Evolutionary conservation across 2,329 filamentous ascomycete genomes (phyloP), one percentile per base, ranked within the genome.

Genomic region (Colletotrichum orbiculare): DNA sequence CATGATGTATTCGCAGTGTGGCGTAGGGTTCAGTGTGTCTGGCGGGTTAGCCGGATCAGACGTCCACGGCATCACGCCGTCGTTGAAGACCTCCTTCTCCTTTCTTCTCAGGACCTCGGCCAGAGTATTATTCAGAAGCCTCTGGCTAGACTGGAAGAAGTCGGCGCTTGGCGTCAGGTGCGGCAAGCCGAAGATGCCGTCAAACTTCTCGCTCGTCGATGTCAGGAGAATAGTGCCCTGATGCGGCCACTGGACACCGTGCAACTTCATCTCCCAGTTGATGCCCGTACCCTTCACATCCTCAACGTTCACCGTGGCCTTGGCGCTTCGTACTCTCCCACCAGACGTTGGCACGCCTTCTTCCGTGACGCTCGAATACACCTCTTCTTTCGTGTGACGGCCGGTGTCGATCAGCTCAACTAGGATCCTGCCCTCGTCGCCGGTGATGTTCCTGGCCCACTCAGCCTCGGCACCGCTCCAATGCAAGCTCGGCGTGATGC

Each of bases 121-220:
- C 12, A 97, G 81, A 0, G 92, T 94, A 68, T 85, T 82, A 71
- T 95, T 92, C 41, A 98, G 82, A 13, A 97, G 79, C 54, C 81
- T 80, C 72, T 90, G 76, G 79, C 88, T 83, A 66, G 85, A 83
- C 72, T 79, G 75, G 74, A 87, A 88, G 72, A 85, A 88, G 53
- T 86, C 81, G 4, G 80, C 74, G 17, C 81, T 77, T 0, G 92
- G 85, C 1, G 91, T 83, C 55, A 99, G 85, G 76, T 98, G 94
- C 34, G 96, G 94, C 50, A 98, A 81, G 2, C 90, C 91, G 75
- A 97, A 97, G 60, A 98, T 90, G 47, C 96, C 94, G n/a, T 91
- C 88, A 73, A 96, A 96, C 80, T 97, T 97, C 73, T 97, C 92
- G 76, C 94, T 97, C 52, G 94, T 95, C 1, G 95, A 97, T 2